Evolutionary conservation across 768 basidiomycete genomes (phyloP), one percentile per base, ranked within the genome.

Genomic region (Phallus indusiatus): DNA sequence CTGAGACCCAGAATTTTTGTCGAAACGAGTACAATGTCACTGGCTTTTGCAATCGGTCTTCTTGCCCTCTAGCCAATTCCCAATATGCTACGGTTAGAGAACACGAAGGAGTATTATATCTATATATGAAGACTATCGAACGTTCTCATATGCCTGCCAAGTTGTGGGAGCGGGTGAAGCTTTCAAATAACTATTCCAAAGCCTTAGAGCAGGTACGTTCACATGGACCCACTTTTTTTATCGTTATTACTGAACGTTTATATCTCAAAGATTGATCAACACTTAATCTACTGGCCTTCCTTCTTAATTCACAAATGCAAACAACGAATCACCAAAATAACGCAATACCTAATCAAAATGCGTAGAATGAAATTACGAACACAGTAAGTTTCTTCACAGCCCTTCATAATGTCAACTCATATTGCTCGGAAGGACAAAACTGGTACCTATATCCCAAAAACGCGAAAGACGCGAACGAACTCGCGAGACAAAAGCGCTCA

Each of bases 301-400:
- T 98, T 95, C 71, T 85, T 84, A 34, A 88, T 94, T 56, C 96
- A 97, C 77, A 98, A 97, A 75, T 98, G 96, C 82, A 99, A 99
- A 78, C 96, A 99, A 74, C 84, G 96, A 49, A 80, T 97, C 33
- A 99, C 96, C 11, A 99, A 98, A 76, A 97, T 99, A 66, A 98
- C 95, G 0, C 96, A 99, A 70, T 98, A 97, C 69, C 82, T 99
- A 63, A 97, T 98, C 72, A 94, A 96, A 77, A 96, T 98, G 94
- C 82, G 95, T 60, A 84, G 90, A 47, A 73, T 95, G 62, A 89
- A 89, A 64, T 77, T 94, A 59, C 84, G 87, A 17, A 82, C 91
- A 73, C 86, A 91, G 94, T 94, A 57, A 65, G 88, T 68, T 75
- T 22, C 60, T 47, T 42, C 24, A 46, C 28, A 28, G 7, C 28